Base-by-base conservation (phyloP, 306 rosid genomes). In the Inga laurina region DNA sequence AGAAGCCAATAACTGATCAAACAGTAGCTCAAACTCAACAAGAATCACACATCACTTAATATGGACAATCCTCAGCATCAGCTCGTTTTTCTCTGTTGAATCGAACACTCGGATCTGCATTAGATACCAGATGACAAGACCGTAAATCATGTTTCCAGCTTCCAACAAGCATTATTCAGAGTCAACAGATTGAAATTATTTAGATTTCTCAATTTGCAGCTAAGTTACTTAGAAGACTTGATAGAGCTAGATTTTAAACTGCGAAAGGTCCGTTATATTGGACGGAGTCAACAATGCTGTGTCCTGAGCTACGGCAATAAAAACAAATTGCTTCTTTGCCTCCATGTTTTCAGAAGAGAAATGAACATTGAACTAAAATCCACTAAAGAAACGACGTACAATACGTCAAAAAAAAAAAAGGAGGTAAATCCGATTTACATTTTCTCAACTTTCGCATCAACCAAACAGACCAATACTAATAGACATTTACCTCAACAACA, bases 11-110 rank as follows among this genome's bases (percentile, higher is more conserved):
- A 72, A 86, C 84, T 67, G 84, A 78, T 85, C 87, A 79, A 85
- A 72, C 34, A 75, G 70, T 64, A 80, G 34, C 71, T 68, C 78
- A 84, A 72, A 69, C 81, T 89, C 89, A 86, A 79, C 82, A 88
- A 86, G 83, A 87, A 83, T 86, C 74, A 84, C 77, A 85, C 97
- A 91, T 91, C 66, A 72, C 82, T 80, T 39, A 75, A 48, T 75
- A 61, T 18, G 48, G 48, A 75, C 57, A 82, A 18, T 49, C 69
- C 74, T 82, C 83, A 74, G 67, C 57, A 49, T 44, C 78, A 76
- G 34, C 81, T 86, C 73, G 67, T 61, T 62, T 71, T 67, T 81
- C 6, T 57, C 14, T 68, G 24, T 35, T 24, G 64, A 75, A 79
- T 84, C 39, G 70, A 43, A 76, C 86, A 52, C 83, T 75, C 49